phyloP scores from a whole-genome alignment of 768 basidiomycete genomes.

The Cystofilobasidium macerans region DNA sequence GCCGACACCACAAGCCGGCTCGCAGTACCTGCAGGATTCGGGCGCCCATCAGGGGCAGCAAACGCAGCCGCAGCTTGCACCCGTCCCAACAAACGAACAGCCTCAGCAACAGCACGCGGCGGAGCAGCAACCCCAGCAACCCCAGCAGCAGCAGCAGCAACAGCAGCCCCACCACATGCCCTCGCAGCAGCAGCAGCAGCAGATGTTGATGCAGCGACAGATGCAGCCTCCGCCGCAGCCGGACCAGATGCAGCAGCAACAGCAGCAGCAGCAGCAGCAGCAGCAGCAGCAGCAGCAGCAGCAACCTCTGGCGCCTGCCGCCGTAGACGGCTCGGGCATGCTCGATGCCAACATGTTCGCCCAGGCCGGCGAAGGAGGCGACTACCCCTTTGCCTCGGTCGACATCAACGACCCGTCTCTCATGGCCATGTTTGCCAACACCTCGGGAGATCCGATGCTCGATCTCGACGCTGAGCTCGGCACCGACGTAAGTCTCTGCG shows the following conservation, averaged over 20 bases:
- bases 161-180: not conserved
- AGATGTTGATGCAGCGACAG: not conserved
- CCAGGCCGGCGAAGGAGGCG: not conserved
- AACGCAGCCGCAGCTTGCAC: no score
- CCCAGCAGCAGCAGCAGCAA: not conserved
- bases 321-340: not conserved
- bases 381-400: not conserved
- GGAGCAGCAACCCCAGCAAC: no score
- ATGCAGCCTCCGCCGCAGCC: not conserved
- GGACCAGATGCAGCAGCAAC: not conserved
- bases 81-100: no score
- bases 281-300: not conserved
- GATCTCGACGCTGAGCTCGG: slow-evolving; percentile 4
- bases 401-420: not conserved
- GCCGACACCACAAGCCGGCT: not conserved
- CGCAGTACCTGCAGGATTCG: no score
- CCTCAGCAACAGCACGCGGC: no score
- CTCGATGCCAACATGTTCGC: not conserved
- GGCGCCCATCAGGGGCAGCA: no score
- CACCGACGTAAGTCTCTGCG: not conserved
- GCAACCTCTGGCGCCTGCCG: not conserved
- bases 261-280: not conserved
- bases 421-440: slow-evolving; percentile 2
- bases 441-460: not conserved
- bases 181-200: not conserved